Evolutionary conservation across 2,329 filamentous ascomycete species (phyloP), one percentile per base, ranked within the genome.

Genomic region (Penicillium expansum): DNA sequence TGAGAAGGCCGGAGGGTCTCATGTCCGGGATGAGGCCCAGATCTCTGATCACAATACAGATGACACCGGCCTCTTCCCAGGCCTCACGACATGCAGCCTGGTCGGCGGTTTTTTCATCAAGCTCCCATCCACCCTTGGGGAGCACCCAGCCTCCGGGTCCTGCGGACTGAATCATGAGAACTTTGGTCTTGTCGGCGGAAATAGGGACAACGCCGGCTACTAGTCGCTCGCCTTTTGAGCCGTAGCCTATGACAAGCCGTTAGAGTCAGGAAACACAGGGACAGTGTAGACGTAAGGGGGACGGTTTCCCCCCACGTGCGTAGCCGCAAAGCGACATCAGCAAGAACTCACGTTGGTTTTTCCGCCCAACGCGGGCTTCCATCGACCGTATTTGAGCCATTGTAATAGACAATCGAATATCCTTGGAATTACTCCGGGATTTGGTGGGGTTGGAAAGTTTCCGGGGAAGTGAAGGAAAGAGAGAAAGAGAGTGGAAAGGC

Each of bases 41-140:
- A 74, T 96, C 91, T 72, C 88, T 89, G 67, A 89, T 87, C 74
- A 97, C 87, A 57, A 85, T 88, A 75, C 93, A 90, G 68, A 89
- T 82, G 69, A 97, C 95, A 69, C 94, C 94, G 41, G 92, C 94
- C 79, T 97, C 94, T 79, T 97, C 94, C 94, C 94, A 97, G 59
- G 94, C 94, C 76, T 99, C 94, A 65, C 94, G 82, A 81, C 81
- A 88, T 77, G 86, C 86, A 55, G 94, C 94, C 56, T 94, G 90
- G 73, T 93, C 85, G 60, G 89, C 86, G 62, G 90, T 94, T 60
- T 87, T 85, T 78, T 99, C 94, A 76, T 99, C 94, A 33, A 86
- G 88, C 76, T 99, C 94, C 92, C 94, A 99, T 59, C 94, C 94
- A 71, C 94, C 94, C 75, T 99, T 99, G 59, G 94, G 94, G 57